Evolutionary conservation across 176 grass and related monocot genomes (phyloP).

Genomic region (Secale cereale): DNA sequence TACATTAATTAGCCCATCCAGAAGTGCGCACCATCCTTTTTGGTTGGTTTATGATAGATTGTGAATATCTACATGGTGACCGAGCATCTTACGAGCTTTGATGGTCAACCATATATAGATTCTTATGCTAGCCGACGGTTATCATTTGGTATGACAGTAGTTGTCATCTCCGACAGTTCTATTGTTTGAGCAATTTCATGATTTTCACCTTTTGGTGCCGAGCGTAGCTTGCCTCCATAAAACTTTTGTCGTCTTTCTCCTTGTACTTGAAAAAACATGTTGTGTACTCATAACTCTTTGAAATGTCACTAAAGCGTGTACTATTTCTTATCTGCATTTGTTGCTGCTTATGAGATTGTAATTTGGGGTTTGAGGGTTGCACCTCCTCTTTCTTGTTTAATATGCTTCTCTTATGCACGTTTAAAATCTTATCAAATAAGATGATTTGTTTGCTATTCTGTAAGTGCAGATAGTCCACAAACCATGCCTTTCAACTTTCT

Average conservation of each 20-base stretch:
- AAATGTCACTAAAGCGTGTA: no score
- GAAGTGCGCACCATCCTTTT: neutral
- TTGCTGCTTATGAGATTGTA: neutral
- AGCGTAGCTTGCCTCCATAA: neutral
- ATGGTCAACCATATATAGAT: neutral
- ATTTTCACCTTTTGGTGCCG: neutral
- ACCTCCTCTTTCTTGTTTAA: neutral
- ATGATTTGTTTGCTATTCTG: conserved; percentile 1
- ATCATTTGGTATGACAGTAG: neutral
- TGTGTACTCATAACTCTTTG: neutral
- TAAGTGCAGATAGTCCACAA: neutral
- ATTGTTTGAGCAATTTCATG: neutral
- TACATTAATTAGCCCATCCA: neutral
- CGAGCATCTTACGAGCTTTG: neutral
- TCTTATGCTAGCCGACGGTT: neutral
- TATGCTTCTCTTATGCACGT: neutral
- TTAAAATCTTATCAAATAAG: neutral
- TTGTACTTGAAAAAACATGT: neutral
- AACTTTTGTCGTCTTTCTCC: neutral
- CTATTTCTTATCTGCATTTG: conserved; percentile 5
- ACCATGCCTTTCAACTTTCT: neutral
- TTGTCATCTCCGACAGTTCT: neutral
- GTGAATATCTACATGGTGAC: neutral
- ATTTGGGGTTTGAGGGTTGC: neutral
- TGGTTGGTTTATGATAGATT: neutral